These are phyloP conservation scores for Aegilops longissima DNA, from an alignment of 176 grass and related monocot species.

Conservation along the genomic window DNA sequence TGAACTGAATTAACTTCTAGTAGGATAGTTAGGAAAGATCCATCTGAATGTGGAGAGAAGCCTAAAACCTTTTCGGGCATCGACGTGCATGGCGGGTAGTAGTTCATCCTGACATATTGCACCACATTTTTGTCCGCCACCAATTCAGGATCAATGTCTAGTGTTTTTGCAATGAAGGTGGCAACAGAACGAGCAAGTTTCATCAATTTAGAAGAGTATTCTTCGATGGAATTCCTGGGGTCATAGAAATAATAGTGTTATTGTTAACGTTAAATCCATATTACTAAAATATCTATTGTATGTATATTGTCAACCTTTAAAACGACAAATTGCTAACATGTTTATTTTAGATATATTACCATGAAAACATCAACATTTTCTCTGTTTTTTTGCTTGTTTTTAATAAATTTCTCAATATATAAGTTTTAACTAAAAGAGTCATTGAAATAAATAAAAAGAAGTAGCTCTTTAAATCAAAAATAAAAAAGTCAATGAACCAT, in stretches of 20 bases:
- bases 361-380: neutral
- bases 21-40: constrained; percentile 32
- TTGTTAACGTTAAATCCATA: neutral
- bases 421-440: neutral
- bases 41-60: constrained; percentile 44
- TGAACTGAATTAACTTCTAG: neutral
- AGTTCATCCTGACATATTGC: constrained; percentile 51
- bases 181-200: constrained; percentile 34
- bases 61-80: constrained; percentile 51
- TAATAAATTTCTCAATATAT: neutral
- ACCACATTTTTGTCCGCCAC: constrained; percentile 18
- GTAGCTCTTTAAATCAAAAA: no score
- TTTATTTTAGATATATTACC: neutral
- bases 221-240: constrained; percentile 37
- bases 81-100: constrained; percentile 50
- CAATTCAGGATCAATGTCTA: constrained; percentile 14
- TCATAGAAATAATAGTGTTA: neutral
- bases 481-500: no score
- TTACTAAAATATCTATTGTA: neutral
- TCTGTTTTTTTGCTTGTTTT: neutral
- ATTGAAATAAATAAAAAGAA: neutral
- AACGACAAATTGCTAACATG: no score
- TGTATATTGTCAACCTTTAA: no score
- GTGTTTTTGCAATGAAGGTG: constrained; percentile 23
- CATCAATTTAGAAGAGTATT: constrained; percentile 39